Conservation (phyloP, 306 rosid species). For the Sicyos edulis region DNA sequence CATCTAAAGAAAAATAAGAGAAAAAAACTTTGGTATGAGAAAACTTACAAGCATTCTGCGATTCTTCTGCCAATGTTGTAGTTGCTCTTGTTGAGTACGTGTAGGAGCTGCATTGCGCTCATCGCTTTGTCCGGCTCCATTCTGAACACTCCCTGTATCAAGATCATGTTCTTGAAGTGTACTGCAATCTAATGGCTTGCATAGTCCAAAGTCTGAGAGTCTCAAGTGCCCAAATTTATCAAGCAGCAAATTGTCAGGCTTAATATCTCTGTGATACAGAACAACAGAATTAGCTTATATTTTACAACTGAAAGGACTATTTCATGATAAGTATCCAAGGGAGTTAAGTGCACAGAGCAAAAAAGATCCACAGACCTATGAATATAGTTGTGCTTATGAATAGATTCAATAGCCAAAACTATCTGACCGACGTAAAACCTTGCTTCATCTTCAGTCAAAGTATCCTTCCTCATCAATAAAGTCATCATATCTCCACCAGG, state of each 20-base stretch:
- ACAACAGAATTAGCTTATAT: conserved; percentile 21
- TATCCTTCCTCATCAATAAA: conserved; percentile 95
- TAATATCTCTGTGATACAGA: conserved; percentile 72
- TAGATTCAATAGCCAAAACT: conserved; percentile 86
- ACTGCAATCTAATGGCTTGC: conserved; percentile 96
- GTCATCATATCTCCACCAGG: conserved; percentile 99
- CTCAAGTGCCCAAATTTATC: conserved; percentile 89
- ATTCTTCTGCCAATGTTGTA: conserved; percentile 93
- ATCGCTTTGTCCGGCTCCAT: conserved; percentile 58
- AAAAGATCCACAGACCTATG: conserved; percentile 58
- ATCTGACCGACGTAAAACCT: conserved; percentile 93
- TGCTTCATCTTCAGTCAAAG: conserved; percentile 83
- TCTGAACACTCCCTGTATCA: conserved; percentile 43
- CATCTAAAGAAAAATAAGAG: conserved; percentile 9
- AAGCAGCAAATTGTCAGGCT: conserved; percentile 93
- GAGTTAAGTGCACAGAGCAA: background rate
- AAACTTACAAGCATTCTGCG: conserved; percentile 86
- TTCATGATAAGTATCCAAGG: background rate
- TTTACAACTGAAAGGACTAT: conserved; percentile 12
- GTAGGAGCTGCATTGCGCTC: conserved; percentile 52
- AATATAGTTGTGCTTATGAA: conserved; percentile 87
- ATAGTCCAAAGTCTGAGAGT: conserved; percentile 95
- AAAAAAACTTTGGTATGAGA: background rate
- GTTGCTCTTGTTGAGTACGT: conserved; percentile 90
- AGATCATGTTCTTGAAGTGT: conserved; percentile 69